phyloP scores from a whole-genome alignment of 805 yeast genomes.

The Wickerhamomyces bovis region DNA sequence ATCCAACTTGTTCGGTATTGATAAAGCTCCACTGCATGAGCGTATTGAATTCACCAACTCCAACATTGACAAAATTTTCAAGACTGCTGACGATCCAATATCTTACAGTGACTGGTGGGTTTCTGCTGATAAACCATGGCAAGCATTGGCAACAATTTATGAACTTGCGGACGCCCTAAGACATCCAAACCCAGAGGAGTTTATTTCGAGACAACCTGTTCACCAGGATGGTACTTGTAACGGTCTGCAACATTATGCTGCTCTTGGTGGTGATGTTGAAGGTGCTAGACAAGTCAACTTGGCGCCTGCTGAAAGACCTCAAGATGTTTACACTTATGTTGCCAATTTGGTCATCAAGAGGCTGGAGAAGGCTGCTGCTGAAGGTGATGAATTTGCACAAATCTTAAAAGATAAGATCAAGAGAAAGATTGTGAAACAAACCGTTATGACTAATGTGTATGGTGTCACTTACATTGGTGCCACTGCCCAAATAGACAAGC shows the following conservation, averaged over 20 bases:
- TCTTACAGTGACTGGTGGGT: conserved; percentile 59
- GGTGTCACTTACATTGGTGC: conserved; percentile 97
- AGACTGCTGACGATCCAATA: conserved; percentile 60
- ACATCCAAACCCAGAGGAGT: conserved; percentile 58
- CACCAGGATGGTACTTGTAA: conserved; percentile 88
- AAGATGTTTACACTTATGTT: conserved; percentile 70
- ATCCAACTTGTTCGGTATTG: conserved; percentile 69
- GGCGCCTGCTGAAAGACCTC: conserved; percentile 65
- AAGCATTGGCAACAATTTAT: conserved; percentile 62
- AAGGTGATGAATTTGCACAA: conserved; percentile 48
- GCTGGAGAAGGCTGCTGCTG: conserved; percentile 46
- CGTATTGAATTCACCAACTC: conserved; percentile 55
- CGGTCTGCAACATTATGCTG: conserved; percentile 84
- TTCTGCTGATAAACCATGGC: conserved; percentile 80
- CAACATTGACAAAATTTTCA: conserved; percentile 46
- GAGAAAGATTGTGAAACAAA: conserved; percentile 90
- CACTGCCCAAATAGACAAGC: conserved; percentile 76
- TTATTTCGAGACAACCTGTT: conserved; percentile 65
- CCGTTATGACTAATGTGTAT: conserved; percentile 97
- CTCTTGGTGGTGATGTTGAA: conserved; percentile 77
- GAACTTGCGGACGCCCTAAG: conserved; percentile 59
- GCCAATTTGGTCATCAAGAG: conserved; percentile 55
- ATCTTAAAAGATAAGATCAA: conserved; percentile 49
- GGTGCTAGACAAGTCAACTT: conserved; percentile 80
- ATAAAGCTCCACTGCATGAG: conserved; percentile 62